Conservation (phyloP, 1,284 basidiomycete genomes). For the Rhizoctonia solani region DNA sequence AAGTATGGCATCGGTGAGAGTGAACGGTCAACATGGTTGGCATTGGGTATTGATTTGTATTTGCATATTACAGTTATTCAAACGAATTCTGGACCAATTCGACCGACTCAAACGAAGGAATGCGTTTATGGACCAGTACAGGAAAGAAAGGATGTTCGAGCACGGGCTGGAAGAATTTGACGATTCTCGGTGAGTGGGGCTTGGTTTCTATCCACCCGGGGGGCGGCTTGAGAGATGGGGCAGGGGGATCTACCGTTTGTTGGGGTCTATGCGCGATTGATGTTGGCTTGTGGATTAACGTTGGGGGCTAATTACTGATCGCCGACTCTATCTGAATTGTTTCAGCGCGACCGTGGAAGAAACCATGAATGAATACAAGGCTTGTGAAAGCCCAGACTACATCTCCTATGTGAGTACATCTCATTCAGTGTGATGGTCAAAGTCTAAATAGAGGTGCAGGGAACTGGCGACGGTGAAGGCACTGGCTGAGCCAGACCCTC, state of each 20-base stretch:
- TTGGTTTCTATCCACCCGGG: neutral
- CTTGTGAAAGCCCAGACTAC: constrained; percentile 90
- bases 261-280: neutral
- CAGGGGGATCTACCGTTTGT: neutral
- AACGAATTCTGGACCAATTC: constrained; percentile 95
- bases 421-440: neutral
- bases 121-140: constrained; percentile 97
- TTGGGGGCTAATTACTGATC: neutral
- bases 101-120: constrained; percentile 87
- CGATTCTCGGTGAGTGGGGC: constrained; percentile 71
- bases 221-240: too few relatives aligned
- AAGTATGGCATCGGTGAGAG: constrained; percentile 86
- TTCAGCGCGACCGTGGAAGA: constrained; percentile 81
- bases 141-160: constrained; percentile 93
- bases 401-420: constrained; percentile 70
- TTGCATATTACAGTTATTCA: constrained; percentile 79
- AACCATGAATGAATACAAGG: constrained; percentile 87
- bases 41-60: neutral
- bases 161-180: constrained; percentile 93
- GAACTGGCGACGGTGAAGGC: constrained; percentile 24
- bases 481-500: too few relatives aligned
- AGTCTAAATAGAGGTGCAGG: constrained; percentile 2
- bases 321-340: neutral
- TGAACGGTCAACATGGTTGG: neutral
- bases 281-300: neutral